Evolutionary conservation across 345 rosid genomes (phyloP), one percentile per base, ranked within the genome.

Genomic region (Ricinus communis): DNA sequence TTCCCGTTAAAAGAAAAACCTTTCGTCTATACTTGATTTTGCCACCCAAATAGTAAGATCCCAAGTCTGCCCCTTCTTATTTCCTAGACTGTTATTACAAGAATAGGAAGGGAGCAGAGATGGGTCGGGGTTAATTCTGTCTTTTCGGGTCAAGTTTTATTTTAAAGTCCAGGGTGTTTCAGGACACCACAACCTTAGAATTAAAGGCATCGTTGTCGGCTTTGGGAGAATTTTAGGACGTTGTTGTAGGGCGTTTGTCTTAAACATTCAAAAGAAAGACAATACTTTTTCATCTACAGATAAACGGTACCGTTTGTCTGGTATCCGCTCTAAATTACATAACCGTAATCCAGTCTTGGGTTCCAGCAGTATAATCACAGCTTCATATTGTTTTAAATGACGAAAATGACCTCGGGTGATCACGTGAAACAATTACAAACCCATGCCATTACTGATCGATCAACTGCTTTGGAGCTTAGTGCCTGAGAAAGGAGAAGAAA

Each of bases 201-300:
- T 50, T 28, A 45, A 73, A 71, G 73, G 81, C 53, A 76, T 79
- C 31, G 72, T 72, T 81, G 82, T 81, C 75, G 80, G 69, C 47
- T 51, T 28, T 74, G 22, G 11, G 33, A 58, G 85, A 81, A 76
- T 71, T 76, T 76, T 55, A 15, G 69, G 83, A 53, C 33, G 45
- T 51, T 50, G 65, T 56, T 49, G 65, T 65, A 76, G 70, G 72
- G 70, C 30, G 54, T 53, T 63, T 58, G 79, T 74, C 52, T 47
- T 49, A 9, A 68, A 22, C 1, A 43, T 43, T 9, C 4, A 8
- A 43, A 4, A 43, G 8, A 43, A 43, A 3, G 8, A 43, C 0
- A 15, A 14, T 0, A 1, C 2, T 9, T 8, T 19, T 38, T 25
- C 2, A 36, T 36, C 43, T 8, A 3, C 15, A 5, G 15, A 56